These are phyloP conservation scores for Pythium sukuiense DNA, from an alignment of 352 stramenopile species.

Conservation along the genomic window DNA sequence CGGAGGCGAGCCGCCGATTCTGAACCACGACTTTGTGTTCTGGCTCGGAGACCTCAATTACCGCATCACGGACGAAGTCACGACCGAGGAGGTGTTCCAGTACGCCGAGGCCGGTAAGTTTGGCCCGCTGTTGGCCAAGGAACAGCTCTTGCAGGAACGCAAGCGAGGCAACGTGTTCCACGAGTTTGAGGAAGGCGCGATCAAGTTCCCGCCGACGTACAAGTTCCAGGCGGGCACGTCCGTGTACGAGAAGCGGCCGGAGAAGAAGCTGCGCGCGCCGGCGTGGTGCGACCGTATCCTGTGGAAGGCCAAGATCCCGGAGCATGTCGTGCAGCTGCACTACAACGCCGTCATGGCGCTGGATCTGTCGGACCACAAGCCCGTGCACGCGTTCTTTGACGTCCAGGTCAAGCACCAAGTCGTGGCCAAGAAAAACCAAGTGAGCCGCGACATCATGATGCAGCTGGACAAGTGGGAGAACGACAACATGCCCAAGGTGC, in stretches of 20 bases:
- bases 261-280: slow-evolving; percentile 98
- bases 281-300: slow-evolving; percentile 95
- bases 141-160: slow-evolving; percentile 75
- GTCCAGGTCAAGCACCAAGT: slow-evolving; percentile 93
- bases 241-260: slow-evolving; percentile 95
- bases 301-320: slow-evolving; percentile 64
- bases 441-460: slow-evolving; percentile 94
- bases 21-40: slow-evolving; percentile 99
- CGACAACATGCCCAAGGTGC: slow-evolving; percentile 93
- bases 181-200: slow-evolving; percentile 88
- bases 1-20: slow-evolving; percentile 68
- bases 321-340: slow-evolving; percentile 60
- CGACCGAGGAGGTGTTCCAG: slow-evolving; percentile 75
- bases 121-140: slow-evolving; percentile 38
- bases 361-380: slow-evolving; percentile 98
- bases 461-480: slow-evolving; percentile 97
- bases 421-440: slow-evolving; percentile 83
- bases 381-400: slow-evolving; percentile 93
- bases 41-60: slow-evolving; percentile 95
- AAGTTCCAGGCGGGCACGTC: slow-evolving; percentile 97
- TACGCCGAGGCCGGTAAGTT: slow-evolving; percentile 46
- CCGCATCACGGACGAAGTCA: slow-evolving; percentile 78
- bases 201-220: slow-evolving; percentile 96
- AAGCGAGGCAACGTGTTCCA: slow-evolving; percentile 76
- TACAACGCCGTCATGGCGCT: slow-evolving; percentile 92